Conservation (phyloP, 2,329 filamentous ascomycete species). For the Phialocephala subalpina region DNA sequence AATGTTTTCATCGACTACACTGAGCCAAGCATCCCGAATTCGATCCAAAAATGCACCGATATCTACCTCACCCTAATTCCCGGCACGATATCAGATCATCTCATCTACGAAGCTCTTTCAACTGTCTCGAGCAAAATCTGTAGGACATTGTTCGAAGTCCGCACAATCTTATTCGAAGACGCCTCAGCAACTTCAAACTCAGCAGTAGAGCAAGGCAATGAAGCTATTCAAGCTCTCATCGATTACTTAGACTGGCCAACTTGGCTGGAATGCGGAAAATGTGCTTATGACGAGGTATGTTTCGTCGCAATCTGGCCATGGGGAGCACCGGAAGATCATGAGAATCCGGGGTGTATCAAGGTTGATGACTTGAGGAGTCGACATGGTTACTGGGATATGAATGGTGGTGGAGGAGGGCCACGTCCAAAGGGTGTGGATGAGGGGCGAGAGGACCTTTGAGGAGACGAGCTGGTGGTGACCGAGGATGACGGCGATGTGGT, state of each 20-base stretch:
- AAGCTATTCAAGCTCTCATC: conserved; percentile 48
- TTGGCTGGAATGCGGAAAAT: conserved; percentile 65
- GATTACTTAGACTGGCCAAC: conserved; percentile 63
- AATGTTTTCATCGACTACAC: conserved; percentile 54
- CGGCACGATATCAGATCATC: conserved; percentile 51
- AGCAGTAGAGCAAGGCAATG: conserved; percentile 12
- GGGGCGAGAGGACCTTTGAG: conserved; percentile 1
- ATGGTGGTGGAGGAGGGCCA: neutral
- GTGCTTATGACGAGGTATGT: conserved; percentile 62
- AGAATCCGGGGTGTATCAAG: conserved; percentile 53
- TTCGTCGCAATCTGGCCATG: conserved; percentile 71
- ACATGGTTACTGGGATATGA: conserved; percentile 27
- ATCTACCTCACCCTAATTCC: conserved; percentile 51
- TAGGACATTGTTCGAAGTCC: conserved; percentile 38
- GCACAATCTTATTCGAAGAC: conserved; percentile 24
- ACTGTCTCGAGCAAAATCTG: conserved; percentile 52
- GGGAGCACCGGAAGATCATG: conserved; percentile 62
- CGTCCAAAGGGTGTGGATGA: neutral
- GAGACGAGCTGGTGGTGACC: no score
- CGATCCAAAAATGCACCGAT: conserved; percentile 55
- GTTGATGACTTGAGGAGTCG: conserved; percentile 17
- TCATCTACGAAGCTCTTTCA: conserved; percentile 54
- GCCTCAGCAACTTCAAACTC: neutral
- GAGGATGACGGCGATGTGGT: neutral
- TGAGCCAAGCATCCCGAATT: conserved; percentile 46